Evolutionary conservation across 1,284 basidiomycete species (phyloP), one percentile per base, ranked within the genome.

Genomic region (Limonomyces culmigenus): DNA sequence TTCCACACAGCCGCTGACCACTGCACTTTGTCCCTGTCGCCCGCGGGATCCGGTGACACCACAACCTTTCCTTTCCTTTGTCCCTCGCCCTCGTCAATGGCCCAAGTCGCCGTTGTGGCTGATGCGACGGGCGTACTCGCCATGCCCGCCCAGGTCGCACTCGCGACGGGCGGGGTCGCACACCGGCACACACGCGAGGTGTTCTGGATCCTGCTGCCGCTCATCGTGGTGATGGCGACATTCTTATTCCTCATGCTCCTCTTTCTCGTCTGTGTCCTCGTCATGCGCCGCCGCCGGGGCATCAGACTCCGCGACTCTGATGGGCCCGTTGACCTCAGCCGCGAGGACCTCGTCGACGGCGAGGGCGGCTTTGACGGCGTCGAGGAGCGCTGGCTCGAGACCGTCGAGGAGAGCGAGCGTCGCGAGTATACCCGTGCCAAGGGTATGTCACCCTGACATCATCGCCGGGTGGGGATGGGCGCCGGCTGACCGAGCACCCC

Each of bases 341-440:
- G 87, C 37, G 87, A 93, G 45, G 87, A 93, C 41, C 71, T 87
- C 39, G 69, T 87, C 32, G 81, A 91, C 37, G 83, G 80, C 4
- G 87, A 93, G 41, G 91, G 91, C 30, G 91, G 89, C 17, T 79
- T 95, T 41, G 86, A 89, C 33, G 83, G 78, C 37, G 67, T 97
- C 23, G 93, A 97, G 59, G 63, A 76, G 49, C 71, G 91, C 46
- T 98, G 95, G 95, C 67, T 97, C 35, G 91, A 97, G 58, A 71
- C 63, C 14, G 79, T 78, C 20, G 59, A 70, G 37, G 87, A 92
- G 41, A 53, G 58, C 19, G 67, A 70, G 16, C 65, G 74, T 38
- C 63, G 77, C 38, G 73, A 75, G 19, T 98, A 96, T 56, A 63
- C 71, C 33, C 70, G 87, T 42, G 86, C 88, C 14, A 93, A 89